These are phyloP conservation scores for Plasmodium malariae DNA, from an alignment of 169 alveolate genomes.

Conservation along the genomic window DNA sequence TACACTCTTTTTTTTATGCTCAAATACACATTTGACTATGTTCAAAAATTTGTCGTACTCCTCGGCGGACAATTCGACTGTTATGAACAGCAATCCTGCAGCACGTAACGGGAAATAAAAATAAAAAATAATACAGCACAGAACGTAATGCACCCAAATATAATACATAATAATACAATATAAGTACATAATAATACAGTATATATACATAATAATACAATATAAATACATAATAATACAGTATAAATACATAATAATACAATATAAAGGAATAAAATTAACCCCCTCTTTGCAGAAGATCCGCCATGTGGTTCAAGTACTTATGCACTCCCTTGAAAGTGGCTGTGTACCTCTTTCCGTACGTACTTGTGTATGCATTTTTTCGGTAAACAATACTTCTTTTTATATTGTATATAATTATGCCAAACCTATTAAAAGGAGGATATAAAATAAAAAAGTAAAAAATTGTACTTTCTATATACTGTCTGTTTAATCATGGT, in stretches of 20 bases:
- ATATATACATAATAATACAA: no score
- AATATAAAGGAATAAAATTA: neutral
- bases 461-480: no score
- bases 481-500: no score
- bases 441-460: no score
- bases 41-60: constrained; percentile 60
- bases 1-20: constrained; percentile 18
- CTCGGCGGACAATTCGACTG: constrained; percentile 47
- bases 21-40: constrained; percentile 61
- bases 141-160: no score
- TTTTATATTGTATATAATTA: constrained; percentile 40
- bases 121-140: constrained; percentile 10
- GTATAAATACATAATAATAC: neutral
- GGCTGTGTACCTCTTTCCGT: constrained; percentile 57
- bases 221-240: neutral
- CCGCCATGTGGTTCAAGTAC: constrained; percentile 9
- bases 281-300: constrained; percentile 47
- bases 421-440: constrained; percentile 21
- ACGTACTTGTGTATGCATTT: constrained; percentile 41
- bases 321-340: constrained; percentile 63
- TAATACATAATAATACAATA: no score
- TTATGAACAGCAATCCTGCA: constrained; percentile 48
- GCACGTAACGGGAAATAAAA: neutral
- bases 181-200: neutral
- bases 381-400: constrained; percentile 42